These are phyloP conservation scores for Iris pallida DNA, from an alignment of 116 monocot species.

Conservation along the genomic window DNA sequence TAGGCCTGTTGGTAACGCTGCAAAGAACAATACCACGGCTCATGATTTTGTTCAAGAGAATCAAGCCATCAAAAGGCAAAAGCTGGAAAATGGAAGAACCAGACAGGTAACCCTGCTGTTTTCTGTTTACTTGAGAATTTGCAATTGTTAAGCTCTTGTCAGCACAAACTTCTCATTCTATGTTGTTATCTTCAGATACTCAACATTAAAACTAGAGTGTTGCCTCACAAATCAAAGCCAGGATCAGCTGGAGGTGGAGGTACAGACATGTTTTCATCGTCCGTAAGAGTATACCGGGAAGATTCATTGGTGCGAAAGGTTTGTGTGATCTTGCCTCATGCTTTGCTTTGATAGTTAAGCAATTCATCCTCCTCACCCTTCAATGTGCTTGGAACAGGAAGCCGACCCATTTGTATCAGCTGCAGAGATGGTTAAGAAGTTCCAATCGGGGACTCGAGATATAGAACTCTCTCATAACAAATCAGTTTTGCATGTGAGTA, in stretches of 20 bases:
- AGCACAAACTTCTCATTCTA: background rate
- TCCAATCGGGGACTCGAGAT: constrained; percentile 68
- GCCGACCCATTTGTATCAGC: constrained; percentile 46
- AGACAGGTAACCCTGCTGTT: constrained; percentile 36
- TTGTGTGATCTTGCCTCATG: background rate
- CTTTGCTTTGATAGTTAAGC: no score
- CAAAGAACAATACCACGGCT: constrained; percentile 17
- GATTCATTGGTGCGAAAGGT: constrained; percentile 24
- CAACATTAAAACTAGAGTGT: constrained; percentile 51
- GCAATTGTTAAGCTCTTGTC: background rate
- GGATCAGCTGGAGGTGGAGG: constrained; percentile 22
- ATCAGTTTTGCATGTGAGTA: constrained; percentile 43
- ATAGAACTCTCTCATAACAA: constrained; percentile 35
- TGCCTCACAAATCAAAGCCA: constrained; percentile 72
- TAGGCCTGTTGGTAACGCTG: constrained; percentile 27
- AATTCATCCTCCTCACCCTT: background rate
- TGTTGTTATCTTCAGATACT: constrained; percentile 50
- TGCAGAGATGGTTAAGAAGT: constrained; percentile 73
- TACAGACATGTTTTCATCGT: constrained; percentile 19
- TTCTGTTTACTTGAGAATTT: no score
- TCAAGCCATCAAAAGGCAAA: constrained; percentile 84
- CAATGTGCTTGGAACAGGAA: constrained; percentile 29
- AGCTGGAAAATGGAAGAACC: constrained; percentile 53
- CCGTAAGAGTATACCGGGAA: constrained; percentile 15
- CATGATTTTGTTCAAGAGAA: constrained; percentile 65